These are phyloP conservation scores for Musa acuminata DNA, from an alignment of 176 grass and related monocot species.

Conservation along the genomic window DNA sequence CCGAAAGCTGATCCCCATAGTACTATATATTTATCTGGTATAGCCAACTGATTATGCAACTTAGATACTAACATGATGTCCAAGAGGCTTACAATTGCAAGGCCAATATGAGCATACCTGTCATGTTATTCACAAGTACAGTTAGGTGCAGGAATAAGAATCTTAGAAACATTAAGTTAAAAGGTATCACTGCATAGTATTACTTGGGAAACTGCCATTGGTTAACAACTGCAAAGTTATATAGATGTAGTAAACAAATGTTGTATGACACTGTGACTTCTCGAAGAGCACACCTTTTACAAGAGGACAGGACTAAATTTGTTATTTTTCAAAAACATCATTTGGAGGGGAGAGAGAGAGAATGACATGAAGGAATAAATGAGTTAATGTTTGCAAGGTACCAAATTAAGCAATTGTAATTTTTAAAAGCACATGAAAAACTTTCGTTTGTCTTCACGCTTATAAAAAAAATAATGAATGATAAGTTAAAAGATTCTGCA, in stretches of 20 bases:
- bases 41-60: conserved; percentile 46
- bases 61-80: conserved; percentile 55
- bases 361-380: too few relatives aligned
- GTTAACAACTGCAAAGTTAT: not conserved
- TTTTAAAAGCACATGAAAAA: too few relatives aligned
- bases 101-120: conserved; percentile 68
- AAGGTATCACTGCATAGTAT: not conserved
- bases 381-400: too few relatives aligned
- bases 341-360: too few relatives aligned
- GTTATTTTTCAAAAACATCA: not conserved
- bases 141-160: not conserved
- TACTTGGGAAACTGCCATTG: not conserved
- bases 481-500: too few relatives aligned
- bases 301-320: not conserved
- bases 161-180: not conserved
- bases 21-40: conserved; percentile 65
- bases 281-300: too few relatives aligned
- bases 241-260: not conserved
- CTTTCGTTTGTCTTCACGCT: too few relatives aligned
- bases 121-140: conserved; percentile 7
- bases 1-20: conserved; percentile 59
- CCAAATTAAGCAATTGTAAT: too few relatives aligned
- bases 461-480: too few relatives aligned
- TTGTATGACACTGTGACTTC: not conserved
- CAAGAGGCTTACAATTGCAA: conserved; percentile 40